Conservation (phyloP, 257 asterid genomes). For the Scutellaria minor region DNA sequence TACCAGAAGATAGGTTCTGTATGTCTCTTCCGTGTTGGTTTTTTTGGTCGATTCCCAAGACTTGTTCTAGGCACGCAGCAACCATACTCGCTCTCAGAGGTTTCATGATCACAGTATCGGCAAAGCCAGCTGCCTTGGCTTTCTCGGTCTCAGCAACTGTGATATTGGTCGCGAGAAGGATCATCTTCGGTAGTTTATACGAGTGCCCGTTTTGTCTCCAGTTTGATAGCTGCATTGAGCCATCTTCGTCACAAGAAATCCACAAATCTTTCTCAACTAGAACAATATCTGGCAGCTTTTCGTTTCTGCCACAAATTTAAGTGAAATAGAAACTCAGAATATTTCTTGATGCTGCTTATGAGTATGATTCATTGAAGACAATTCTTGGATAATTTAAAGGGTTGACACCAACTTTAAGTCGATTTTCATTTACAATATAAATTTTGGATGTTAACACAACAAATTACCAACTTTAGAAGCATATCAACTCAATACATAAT, state of each 20-base stretch:
- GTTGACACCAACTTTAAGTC: no score
- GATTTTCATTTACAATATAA: no score
- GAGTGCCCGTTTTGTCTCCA: constrained; percentile 59
- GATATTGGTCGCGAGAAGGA: constrained; percentile 83
- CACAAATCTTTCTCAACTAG: constrained; percentile 84
- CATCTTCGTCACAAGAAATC: constrained; percentile 63
- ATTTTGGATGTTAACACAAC: no score
- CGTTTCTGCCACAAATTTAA: constrained; percentile 44
- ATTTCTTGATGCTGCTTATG: no score
- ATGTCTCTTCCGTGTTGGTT: constrained; percentile 46
- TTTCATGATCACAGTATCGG: constrained; percentile 80
- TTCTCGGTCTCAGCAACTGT: constrained; percentile 56
- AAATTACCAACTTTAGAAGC: no score
- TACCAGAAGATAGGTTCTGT: constrained; percentile 43
- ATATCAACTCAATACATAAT: no score
- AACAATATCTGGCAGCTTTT: constrained; percentile 67
- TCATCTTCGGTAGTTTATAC: constrained; percentile 63
- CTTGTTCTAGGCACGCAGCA: constrained; percentile 86
- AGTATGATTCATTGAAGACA: no score
- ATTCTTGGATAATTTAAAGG: no score
- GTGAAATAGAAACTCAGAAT: constrained; percentile 12
- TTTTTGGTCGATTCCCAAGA: constrained; percentile 60
- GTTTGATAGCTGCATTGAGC: constrained; percentile 39
- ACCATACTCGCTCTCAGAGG: constrained; percentile 90
- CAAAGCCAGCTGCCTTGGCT: constrained; percentile 80